Evolutionary conservation across 257 asterid genomes (phyloP), one percentile per base, ranked within the genome.

Genomic region (Galeopsis tetrahit): DNA sequence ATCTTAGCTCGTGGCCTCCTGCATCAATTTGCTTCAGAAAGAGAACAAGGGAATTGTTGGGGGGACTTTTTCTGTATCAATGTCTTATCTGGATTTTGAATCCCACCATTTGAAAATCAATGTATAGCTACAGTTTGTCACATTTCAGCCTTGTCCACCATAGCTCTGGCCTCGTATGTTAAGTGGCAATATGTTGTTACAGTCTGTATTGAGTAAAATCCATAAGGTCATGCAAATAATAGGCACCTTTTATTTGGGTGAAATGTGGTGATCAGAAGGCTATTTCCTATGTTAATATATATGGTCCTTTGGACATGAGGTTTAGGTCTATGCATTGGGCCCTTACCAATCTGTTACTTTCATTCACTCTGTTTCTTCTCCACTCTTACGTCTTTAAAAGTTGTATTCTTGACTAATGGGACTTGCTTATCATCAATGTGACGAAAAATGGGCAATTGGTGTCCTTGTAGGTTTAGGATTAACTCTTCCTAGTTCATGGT

Each of bases 361-460:
- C 56, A 49, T 13, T 11, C 17, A 46, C 17, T 46, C 15, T 4
- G 8, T 49, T 13, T 13, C 63, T 57, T 57, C 3, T 3, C 61
- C 36, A 55, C n/a, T 33, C 7, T 43, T 65, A 42, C 6, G 38
- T 65, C 33, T 46, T 39, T 31, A 34, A 13, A 49, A 59, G 3
- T 70, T 64, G 66, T 28, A 34, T 53, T 1, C 4, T 38, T 48
- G 21, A 15, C 53, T 34, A 7, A 55, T 39, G 6, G 55, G 52
- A 58, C 32, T 67, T 44, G 35, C 52, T 39, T 44, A 33, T 78
- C 69, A 13, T 73, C 70, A 67, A 53, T 21, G 72, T 44, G 75
- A 53, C 36, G 56, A 10, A 38, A 21, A 31, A 66, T 60, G 51
- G 33, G 38, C 59, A 33, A 44, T 43, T 46, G 43, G 21, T 10